Conservation (phyloP, 129 eudicot genomes). For the Flaveria ramosissima region DNA sequence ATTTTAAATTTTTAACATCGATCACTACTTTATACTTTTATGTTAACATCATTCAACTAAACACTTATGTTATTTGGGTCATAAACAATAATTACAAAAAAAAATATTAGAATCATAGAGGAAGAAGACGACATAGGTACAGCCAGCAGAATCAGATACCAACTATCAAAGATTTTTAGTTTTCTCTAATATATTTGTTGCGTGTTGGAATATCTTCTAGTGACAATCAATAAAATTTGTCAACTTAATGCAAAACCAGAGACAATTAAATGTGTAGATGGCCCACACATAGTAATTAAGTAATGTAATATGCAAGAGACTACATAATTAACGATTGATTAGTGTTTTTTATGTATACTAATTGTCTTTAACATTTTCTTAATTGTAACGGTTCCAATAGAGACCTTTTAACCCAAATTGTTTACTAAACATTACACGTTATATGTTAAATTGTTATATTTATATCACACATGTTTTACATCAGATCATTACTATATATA, state of each 20-base stretch:
- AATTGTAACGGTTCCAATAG: too few relatives aligned
- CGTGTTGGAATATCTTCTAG: slow-evolving; percentile 30
- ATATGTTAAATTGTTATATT: too few relatives aligned
- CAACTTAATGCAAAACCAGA: slow-evolving; percentile 20
- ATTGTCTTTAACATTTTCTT: too few relatives aligned
- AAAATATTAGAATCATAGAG: not conserved
- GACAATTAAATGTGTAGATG: slow-evolving; percentile 7
- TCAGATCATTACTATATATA: too few relatives aligned
- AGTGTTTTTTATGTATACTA: not conserved
- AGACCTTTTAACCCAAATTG: too few relatives aligned
- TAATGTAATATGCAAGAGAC: not conserved
- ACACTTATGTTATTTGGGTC: not conserved
- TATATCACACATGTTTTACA: too few relatives aligned
- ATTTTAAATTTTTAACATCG: not conserved
- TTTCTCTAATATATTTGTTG: slow-evolving; percentile 28
- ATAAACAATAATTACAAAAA: not conserved
- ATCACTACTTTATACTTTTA: not conserved
- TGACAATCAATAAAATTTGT: not conserved
- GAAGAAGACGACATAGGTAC: slow-evolving; percentile 26
- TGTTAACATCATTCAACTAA: not conserved
- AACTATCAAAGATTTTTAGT: slow-evolving; percentile 23
- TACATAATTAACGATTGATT: not conserved
- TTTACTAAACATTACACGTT: too few relatives aligned
- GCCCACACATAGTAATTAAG: slow-evolving; percentile 3
- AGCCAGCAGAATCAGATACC: slow-evolving; percentile 26